Evolutionary conservation across 1,284 basidiomycete species (phyloP).

Genomic region (Ustilago nuda): DNA sequence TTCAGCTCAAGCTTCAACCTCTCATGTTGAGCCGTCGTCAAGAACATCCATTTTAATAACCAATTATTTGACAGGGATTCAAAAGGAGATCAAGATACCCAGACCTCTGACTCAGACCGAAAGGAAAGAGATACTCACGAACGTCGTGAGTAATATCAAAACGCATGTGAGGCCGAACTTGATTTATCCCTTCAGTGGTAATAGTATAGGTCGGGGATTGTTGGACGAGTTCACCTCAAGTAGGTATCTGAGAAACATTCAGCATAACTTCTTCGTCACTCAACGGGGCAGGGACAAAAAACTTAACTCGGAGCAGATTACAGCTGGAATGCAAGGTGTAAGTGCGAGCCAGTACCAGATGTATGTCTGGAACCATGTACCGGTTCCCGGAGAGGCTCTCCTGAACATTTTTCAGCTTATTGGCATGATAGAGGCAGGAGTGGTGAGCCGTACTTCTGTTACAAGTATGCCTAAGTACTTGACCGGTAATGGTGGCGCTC

Average conservation of each 20-base stretch:
- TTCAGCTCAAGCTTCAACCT: too few relatives aligned
- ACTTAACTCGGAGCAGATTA: neutral
- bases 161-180: neutral
- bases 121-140: neutral
- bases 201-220: neutral
- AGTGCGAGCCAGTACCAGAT: neutral
- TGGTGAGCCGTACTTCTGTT: neutral
- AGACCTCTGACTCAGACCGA: neutral
- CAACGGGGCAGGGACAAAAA: rapidly evolving
- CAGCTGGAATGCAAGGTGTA: neutral
- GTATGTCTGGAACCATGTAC: neutral
- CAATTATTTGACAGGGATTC: neutral
- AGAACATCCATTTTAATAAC: neutral
- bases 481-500: rapidly evolving
- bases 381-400: neutral
- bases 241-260: neutral
- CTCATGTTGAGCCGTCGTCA: too few relatives aligned
- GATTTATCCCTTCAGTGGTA: neutral
- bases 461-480: too few relatives aligned
- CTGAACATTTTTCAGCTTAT: neutral
- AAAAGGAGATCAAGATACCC: neutral
- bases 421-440: neutral
- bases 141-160: neutral
- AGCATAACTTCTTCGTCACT: neutral
- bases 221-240: neutral